Evolutionary conservation across 257 asterid genomes (phyloP).

Genomic region (Scutellaria baicalensis): DNA sequence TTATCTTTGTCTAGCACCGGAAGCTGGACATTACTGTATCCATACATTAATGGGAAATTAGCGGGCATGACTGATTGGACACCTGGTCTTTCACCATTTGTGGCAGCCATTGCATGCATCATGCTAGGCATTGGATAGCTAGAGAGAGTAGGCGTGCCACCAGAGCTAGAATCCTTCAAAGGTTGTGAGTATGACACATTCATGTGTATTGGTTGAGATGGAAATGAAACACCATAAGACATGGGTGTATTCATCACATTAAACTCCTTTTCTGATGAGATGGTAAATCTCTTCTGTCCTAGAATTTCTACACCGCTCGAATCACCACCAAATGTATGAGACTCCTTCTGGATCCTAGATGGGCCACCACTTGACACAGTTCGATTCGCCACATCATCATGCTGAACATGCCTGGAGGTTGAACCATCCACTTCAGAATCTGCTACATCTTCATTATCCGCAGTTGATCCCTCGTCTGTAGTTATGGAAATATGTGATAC

Average conservation of each 20-base stretch:
- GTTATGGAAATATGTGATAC: slow-evolving; percentile 78
- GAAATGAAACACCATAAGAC: slow-evolving; percentile 44
- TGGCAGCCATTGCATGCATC: slow-evolving; percentile 50
- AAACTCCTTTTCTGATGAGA: slow-evolving; percentile 74
- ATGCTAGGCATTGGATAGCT: slow-evolving; percentile 46
- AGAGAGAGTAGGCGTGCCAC: slow-evolving; percentile 32
- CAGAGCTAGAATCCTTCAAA: slow-evolving; percentile 38
- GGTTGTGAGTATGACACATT: slow-evolving; percentile 56
- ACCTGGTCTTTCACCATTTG: slow-evolving; percentile 47
- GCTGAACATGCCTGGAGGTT: slow-evolving; percentile 55
- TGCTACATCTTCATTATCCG: slow-evolving; percentile 94
- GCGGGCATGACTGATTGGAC: slow-evolving; percentile 44
- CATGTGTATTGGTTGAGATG: slow-evolving; percentile 42
- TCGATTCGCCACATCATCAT: slow-evolving; percentile 44
- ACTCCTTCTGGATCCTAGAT: slow-evolving; percentile 47
- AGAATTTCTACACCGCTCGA: slow-evolving; percentile 46
- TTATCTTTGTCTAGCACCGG: slow-evolving; percentile 78
- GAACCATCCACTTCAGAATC: slow-evolving; percentile 92
- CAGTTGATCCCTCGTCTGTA: slow-evolving; percentile 92
- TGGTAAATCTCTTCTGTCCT: slow-evolving; percentile 57
- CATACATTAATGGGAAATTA: slow-evolving; percentile 69
- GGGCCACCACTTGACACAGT: slow-evolving; percentile 27
- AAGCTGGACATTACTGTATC: slow-evolving; percentile 64
- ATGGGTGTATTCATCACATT: slow-evolving; percentile 34
- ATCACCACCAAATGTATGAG: slow-evolving; percentile 38